Percentiles rank a stretch among this genome's conserved stretches.
Evolutionary conservation across 139 green algal species (phyloP).

Genomic region (Volvox reticuliferus): DNA sequence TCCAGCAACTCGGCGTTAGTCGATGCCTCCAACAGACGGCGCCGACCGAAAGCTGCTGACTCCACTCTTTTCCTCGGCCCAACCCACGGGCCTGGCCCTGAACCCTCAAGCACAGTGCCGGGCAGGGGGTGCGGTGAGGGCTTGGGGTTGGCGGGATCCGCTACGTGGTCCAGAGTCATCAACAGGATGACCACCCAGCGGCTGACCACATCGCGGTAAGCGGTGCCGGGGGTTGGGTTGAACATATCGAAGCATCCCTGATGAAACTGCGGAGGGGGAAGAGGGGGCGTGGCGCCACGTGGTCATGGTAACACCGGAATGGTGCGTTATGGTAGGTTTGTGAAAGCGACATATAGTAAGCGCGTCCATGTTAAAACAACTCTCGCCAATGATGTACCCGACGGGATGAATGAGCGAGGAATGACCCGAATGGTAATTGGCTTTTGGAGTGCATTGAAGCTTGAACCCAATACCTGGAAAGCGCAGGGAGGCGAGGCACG

Average conservation of each 20-base stretch:
- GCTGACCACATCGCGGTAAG: conserved; percentile 44
- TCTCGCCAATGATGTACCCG: no score
- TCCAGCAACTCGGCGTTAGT: not conserved
- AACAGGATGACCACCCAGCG: conserved; percentile 50
- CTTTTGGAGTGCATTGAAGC: no score
- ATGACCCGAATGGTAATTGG: no score
- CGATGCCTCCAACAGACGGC: not conserved
- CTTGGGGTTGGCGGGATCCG: conserved; percentile 23
- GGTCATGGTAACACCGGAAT: no score
- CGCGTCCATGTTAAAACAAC: no score
- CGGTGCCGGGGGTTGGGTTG: conserved; percentile 35
- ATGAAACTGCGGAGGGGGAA: not conserved
- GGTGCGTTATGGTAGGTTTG: no score
- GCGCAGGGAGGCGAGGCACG: no score
- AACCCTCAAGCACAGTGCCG: conserved; percentile 21
- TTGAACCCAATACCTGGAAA: no score
- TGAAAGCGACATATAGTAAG: no score
- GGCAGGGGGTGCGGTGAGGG: conserved; percentile 4
- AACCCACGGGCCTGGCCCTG: not conserved
- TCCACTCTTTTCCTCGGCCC: not conserved
- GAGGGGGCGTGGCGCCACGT: not conserved
- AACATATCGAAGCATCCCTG: conserved; percentile 49
- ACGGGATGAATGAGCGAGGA: no score
- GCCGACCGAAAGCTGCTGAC: not conserved
- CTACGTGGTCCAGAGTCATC: conserved; percentile 29